Evolutionary conservation across 2,329 filamentous ascomycete genomes (phyloP).

Genomic region (Alternaria conjuncta): DNA sequence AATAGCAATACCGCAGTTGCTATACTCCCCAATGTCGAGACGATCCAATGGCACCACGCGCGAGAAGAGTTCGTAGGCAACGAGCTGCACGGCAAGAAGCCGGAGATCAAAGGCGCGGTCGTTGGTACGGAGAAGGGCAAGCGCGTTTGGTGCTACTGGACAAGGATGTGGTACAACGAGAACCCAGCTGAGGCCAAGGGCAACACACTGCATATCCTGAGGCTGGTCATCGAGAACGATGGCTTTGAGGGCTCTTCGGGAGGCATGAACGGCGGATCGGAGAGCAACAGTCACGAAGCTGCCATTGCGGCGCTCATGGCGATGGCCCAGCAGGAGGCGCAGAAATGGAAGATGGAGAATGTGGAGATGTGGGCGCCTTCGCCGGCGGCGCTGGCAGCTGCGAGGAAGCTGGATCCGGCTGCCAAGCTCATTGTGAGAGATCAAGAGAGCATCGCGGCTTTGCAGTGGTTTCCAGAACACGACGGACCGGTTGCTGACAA

Average conservation of each 20-base stretch:
- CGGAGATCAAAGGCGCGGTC: conserved; percentile 73
- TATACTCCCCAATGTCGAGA: conserved; percentile 70
- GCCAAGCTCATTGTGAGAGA: conserved; percentile 65
- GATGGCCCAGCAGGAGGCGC: conserved; percentile 73
- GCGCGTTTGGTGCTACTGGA: conserved; percentile 78
- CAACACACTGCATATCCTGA: conserved; percentile 73
- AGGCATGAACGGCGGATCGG: conserved; percentile 25
- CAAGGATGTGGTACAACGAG: conserved; percentile 67
- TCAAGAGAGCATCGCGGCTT: conserved; percentile 70
- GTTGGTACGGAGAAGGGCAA: conserved; percentile 58
- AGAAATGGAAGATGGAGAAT: conserved; percentile 70
- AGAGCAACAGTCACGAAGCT: conserved; percentile 27
- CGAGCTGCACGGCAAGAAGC: conserved; percentile 64
- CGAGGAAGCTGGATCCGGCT: conserved; percentile 54
- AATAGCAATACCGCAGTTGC: conserved; percentile 64
- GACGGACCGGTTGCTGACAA: conserved; percentile 55
- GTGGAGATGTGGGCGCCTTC: conserved; percentile 87
- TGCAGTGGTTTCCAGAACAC: conserved; percentile 68
- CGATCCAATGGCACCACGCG: conserved; percentile 77
- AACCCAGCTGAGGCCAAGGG: conserved; percentile 60
- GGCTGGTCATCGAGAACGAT: conserved; percentile 70
- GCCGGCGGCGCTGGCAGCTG: conserved; percentile 54
- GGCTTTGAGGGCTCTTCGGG: conserved; percentile 27
- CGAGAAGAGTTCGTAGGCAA: conserved; percentile 80
- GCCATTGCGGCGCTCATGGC: conserved; percentile 68